These are phyloP conservation scores for Lentinula sp. DNA, from an alignment of 768 basidiomycete species.

Conservation along the genomic window DNA sequence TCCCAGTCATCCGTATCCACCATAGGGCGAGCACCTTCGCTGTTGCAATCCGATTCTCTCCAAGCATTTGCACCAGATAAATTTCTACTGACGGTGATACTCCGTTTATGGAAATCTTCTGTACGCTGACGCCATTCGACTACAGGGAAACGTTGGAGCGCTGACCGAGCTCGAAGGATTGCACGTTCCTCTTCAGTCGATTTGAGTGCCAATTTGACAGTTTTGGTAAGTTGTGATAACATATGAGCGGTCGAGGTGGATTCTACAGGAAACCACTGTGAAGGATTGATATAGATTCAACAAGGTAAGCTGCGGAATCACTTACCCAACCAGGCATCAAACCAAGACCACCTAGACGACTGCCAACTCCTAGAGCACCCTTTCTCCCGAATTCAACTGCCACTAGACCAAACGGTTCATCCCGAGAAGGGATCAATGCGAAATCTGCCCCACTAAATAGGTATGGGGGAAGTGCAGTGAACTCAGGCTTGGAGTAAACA, in stretches of 20 bases:
- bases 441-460: constrained; percentile 95
- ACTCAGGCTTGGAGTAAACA: constrained; percentile 92
- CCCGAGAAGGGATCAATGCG: constrained; percentile 91
- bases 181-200: constrained; percentile 90
- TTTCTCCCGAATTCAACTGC: constrained; percentile 96
- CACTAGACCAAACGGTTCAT: constrained; percentile 94
- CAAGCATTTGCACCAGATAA: constrained; percentile 72
- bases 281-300: not conserved
- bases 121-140: constrained; percentile 96
- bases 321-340: constrained; percentile 97
- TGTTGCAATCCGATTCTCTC: constrained; percentile 67
- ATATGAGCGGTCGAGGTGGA: constrained; percentile 90
- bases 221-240: constrained; percentile 92
- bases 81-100: constrained; percentile 66
- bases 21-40: constrained; percentile 40
- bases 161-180: constrained; percentile 88
- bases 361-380: constrained; percentile 93
- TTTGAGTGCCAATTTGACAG: constrained; percentile 90
- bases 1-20: constrained; percentile 77
- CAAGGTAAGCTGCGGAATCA: constrained; percentile 9
- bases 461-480: constrained; percentile 89
- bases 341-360: constrained; percentile 90
- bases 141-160: constrained; percentile 96
- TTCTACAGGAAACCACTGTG: constrained; percentile 95
- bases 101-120: constrained; percentile 92